Evolutionary conservation across 2,329 filamentous ascomycete genomes (phyloP), one percentile per base, ranked within the genome.

Genomic region (Penicillium sp.): DNA sequence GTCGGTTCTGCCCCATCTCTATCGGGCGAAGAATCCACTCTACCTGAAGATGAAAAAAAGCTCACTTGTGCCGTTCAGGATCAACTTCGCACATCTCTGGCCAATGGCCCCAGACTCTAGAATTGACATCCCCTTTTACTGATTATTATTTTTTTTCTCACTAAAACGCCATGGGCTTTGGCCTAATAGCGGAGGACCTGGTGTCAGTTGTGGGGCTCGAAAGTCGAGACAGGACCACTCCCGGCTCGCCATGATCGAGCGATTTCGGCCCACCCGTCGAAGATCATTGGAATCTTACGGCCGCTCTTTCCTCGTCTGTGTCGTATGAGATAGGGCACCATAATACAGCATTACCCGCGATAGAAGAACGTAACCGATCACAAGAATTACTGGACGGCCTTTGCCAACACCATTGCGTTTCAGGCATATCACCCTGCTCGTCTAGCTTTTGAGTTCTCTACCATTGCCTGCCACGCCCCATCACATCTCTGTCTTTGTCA

Each of bases 151-250:
- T 19, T 38, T 22, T 22, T 26, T 8, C 25, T 14, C 16, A 11
- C 30, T 33, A 33, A n/a, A 26, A 7, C 28, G 26, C 55, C 58
- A 54, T 62, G 61, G 60, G 26, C 57, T 64, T 60, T 56, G 53
- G 57, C 55, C 57, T 64, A 62, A 60, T 19, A 55, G 61, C 42
- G 57, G 59, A 60, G 40, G 42, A 52, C 52, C 62, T 63, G 61
- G 53, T 67, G 67, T 67, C 61, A 69, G 19, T 54, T 65, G 65
- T 70, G 68, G 68, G 64, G 67, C 58, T 62, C 59, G 48, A 67
- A 67, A 66, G 26, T 54, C 22, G 26, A 37, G 16, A 48, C 53
- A 54, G 58, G 37, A 35, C 52, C 53, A 56, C 51, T 45, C 63
- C 52, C 55, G 40, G 40, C 60, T 63, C 42, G 26, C 43, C 49